phyloP scores from a whole-genome alignment of 352 stramenopile species.

The Globisporangium sylvaticum region DNA sequence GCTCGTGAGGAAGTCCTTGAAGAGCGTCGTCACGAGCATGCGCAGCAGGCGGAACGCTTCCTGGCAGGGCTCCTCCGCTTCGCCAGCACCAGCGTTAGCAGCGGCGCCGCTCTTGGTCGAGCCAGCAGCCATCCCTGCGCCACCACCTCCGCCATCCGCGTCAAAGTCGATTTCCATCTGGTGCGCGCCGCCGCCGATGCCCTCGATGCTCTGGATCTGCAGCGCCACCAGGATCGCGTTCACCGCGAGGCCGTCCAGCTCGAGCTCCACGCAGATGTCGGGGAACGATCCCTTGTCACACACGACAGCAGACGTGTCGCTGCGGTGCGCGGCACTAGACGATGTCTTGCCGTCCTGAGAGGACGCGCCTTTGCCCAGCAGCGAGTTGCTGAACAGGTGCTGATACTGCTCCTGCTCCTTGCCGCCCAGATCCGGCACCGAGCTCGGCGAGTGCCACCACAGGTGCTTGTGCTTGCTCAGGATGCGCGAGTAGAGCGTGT shows the following conservation, averaged over 20 bases:
- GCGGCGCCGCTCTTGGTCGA: slow-evolving; percentile 2
- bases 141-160: slow-evolving; percentile 17
- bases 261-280: slow-evolving; percentile 68
- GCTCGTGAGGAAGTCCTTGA: slow-evolving; percentile 90
- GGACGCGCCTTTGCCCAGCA: slow-evolving; percentile 19
- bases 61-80: slow-evolving; percentile 89
- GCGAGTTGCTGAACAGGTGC: slow-evolving; percentile 45
- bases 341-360: slow-evolving; percentile 16
- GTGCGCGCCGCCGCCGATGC: slow-evolving; percentile 36
- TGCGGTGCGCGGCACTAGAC: slow-evolving; percentile 22
- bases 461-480: slow-evolving; percentile 93
- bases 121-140: background rate
- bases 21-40: slow-evolving; percentile 90
- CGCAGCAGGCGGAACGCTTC: slow-evolving; percentile 91
- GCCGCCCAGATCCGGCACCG: slow-evolving; percentile 88
- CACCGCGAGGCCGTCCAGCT: slow-evolving; percentile 70
- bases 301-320: slow-evolving; percentile 71
- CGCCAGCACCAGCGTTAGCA: slow-evolving; percentile 27
- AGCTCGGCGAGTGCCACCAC: slow-evolving; percentile 92
- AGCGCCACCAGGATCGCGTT: slow-evolving; percentile 70
- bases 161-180: slow-evolving; percentile 74
- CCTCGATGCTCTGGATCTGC: slow-evolving; percentile 75
- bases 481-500: slow-evolving; percentile 91
- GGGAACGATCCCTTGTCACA: slow-evolving; percentile 91
- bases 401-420: slow-evolving; percentile 87